These are phyloP conservation scores for Penium margaritaceum DNA, from an alignment of 139 green algal species.

Conservation along the genomic window DNA sequence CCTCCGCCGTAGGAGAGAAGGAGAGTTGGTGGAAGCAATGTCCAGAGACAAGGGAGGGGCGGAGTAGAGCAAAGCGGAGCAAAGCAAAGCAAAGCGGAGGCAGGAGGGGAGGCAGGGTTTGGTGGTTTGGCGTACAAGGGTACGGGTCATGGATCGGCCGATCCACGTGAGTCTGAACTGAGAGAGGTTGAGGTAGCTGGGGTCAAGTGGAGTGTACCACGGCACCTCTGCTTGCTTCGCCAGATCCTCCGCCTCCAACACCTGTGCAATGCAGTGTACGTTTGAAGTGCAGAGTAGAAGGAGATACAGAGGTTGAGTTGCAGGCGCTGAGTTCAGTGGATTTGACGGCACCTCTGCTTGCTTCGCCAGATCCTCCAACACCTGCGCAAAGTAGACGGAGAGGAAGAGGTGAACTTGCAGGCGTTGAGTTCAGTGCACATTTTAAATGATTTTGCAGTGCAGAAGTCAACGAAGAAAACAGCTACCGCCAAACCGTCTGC, in stretches of 20 bases:
- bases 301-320: not conserved
- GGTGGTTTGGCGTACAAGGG: constrained; percentile 4
- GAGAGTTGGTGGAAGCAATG: not conserved
- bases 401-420: not conserved
- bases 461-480: not conserved
- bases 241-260: constrained; percentile 56
- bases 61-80: no score
- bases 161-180: constrained; percentile 54
- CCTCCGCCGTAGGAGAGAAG: not conserved
- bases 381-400: constrained; percentile 8
- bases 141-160: constrained; percentile 54
- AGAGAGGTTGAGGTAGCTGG: constrained; percentile 41
- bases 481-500: no score
- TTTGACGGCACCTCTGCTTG: constrained; percentile 52
- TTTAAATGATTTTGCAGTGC: no score
- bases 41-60: not conserved
- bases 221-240: constrained; percentile 51
- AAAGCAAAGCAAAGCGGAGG: no score
- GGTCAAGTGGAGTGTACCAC: constrained; percentile 57
- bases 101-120: no score
- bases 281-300: not conserved
- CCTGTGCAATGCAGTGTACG: constrained; percentile 1
- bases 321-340: not conserved
- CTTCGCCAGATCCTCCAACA: constrained; percentile 55
- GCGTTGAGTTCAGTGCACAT: no score